Base-by-base conservation (phyloP, 352 stramenopile species). In the Globisporangium okanoganense region DNA sequence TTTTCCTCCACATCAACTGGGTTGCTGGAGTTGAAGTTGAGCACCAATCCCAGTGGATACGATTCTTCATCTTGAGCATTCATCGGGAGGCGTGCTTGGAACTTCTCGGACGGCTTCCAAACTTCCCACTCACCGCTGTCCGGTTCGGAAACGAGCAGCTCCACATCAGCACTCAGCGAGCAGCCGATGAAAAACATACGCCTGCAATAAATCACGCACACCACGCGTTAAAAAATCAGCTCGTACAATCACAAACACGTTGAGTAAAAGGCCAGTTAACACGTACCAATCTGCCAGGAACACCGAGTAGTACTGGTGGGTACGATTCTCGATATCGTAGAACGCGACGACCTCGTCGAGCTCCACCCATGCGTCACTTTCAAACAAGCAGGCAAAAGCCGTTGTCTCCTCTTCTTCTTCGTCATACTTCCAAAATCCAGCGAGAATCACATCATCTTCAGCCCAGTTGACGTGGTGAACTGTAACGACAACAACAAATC, bases 101-200 rank as follows among this genome's bases (percentile, higher is more conserved):
- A 92, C 54, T 82, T 87, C 61, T 92, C 82, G 24, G 78, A 72
- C 8, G 82, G 78, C 54, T 92, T 92, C 82, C 82, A 92, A 3
- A 88, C 47, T 57, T 80, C 64, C 82, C 82, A 92, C 58, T 86
- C 76, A 4, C 70, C 73, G 18, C 49, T 62, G 2, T 90, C 78
- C 5, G 78, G 76, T 49, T 92, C 78, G 12, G 70, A 76, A 47
- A 92, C 82, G 3, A 92, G 69, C 14, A 92, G 69, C 64, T 92
- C 82, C 24, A 92, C 82, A 62, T 92, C 82, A n/a, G 82, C 76
- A 56, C 82, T 92, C 36, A 92, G 54, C 16, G 82, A 92, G 61
- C 82, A 92, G 12, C 72, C 78, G 60, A 92, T 71, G 51, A 92
- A 92, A 56, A 92, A 92, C 79, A 92, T 92, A 14, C 82, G 76